phyloP scores from a whole-genome alignment of 2,329 filamentous ascomycete species.

The Cadophora gregata region DNA sequence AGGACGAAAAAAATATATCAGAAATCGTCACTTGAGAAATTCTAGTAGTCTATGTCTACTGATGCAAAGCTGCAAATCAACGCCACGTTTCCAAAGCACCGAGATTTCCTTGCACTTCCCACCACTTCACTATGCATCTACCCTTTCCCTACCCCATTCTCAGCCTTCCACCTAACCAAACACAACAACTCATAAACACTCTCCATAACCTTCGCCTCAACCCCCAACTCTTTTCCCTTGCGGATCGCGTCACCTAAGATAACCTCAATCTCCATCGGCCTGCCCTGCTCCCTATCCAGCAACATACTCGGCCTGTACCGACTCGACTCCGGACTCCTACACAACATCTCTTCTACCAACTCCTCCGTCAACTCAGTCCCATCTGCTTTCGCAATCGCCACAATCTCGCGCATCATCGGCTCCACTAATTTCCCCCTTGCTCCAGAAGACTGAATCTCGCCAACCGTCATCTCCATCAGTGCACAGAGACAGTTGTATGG shows the following conservation, averaged over 20 bases:
- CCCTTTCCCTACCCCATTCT: slow-evolving; percentile 19
- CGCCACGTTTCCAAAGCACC: neutral
- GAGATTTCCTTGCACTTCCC: neutral
- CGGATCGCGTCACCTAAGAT: slow-evolving; percentile 59
- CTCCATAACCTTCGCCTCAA: slow-evolving; percentile 56
- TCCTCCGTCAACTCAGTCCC: slow-evolving; percentile 35
- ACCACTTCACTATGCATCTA: slow-evolving; percentile 12
- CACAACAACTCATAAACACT: slow-evolving; percentile 58
- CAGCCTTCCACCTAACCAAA: slow-evolving; percentile 52
- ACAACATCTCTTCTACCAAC: slow-evolving; percentile 26
- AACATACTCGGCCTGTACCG: slow-evolving; percentile 51
- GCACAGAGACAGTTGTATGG: slow-evolving; percentile 37
- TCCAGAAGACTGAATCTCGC: slow-evolving; percentile 35
- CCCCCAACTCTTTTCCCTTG: slow-evolving; percentile 53
- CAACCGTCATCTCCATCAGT: slow-evolving; percentile 32
- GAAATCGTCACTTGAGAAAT: neutral
- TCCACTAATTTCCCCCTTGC: slow-evolving; percentile 34
- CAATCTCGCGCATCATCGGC: slow-evolving; percentile 40
- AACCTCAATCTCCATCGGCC: slow-evolving; percentile 59
- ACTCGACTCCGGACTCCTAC: slow-evolving; percentile 24
- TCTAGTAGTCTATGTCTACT: neutral
- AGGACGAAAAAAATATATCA: neutral
- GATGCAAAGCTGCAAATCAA: neutral
- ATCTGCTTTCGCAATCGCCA: slow-evolving; percentile 33
- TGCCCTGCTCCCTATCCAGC: slow-evolving; percentile 55